Conservation (phyloP, 257 asterid genomes). For the Nicotiana knightiana region DNA sequence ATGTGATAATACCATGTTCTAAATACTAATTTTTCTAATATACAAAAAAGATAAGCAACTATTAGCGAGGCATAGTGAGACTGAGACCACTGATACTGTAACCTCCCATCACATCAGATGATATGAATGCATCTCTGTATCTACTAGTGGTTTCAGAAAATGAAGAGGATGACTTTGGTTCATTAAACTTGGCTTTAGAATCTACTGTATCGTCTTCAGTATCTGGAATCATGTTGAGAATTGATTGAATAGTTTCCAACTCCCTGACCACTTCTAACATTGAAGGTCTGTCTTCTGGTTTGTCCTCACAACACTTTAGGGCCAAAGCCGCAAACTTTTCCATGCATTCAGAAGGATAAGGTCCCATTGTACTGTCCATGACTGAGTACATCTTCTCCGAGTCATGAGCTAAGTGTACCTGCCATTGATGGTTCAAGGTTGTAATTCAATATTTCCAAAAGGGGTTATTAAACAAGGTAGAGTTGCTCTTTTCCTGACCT, state of each 20-base stretch:
- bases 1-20: not conserved
- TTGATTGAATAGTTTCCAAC: constrained; percentile 40
- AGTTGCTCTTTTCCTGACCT: not conserved
- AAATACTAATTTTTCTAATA: not conserved
- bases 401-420: constrained; percentile 62
- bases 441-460: not conserved
- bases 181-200: constrained; percentile 30
- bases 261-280: constrained; percentile 83
- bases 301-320: constrained; percentile 62
- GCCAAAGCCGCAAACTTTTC: constrained; percentile 60
- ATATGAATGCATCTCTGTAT: constrained; percentile 22
- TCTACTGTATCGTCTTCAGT: constrained; percentile 18
- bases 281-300: constrained; percentile 60
- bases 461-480: not conserved
- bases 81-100: constrained; percentile 50
- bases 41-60: not conserved
- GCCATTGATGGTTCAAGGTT: not conserved
- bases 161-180: constrained; percentile 30
- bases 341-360: constrained; percentile 51
- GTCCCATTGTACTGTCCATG: constrained; percentile 73
- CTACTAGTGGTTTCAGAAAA: constrained; percentile 24
- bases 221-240: constrained; percentile 39
- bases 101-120: constrained; percentile 36
- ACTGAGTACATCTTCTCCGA: constrained; percentile 54
- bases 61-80: constrained; percentile 54